A percentile compares a stretch with the other conserved stretches of the same genome.
These are phyloP conservation scores for Oropetium thomaeum DNA, from an alignment of 176 grass and related monocot genomes.

Conservation along the genomic window DNA sequence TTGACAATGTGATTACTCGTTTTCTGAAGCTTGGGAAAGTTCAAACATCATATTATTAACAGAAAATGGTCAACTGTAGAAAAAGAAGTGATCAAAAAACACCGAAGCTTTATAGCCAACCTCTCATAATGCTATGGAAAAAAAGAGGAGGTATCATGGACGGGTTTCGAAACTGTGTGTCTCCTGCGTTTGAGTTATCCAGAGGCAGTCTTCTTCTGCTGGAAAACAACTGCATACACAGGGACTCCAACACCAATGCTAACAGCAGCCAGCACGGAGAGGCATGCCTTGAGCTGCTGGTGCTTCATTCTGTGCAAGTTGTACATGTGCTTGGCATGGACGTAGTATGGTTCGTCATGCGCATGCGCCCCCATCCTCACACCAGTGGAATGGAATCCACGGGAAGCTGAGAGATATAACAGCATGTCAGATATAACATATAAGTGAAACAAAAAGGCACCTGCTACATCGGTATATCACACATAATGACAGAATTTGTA, in stretches of 20 bases:
- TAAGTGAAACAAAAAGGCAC: background rate
- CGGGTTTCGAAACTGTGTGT: background rate
- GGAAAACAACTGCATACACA: constrained; percentile 58
- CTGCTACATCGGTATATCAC: background rate
- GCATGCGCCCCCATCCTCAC: constrained; percentile 52
- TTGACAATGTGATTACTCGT: background rate
- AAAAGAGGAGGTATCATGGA: background rate
- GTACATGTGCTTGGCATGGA: constrained; percentile 87
- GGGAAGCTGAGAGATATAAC: constrained; percentile 24
- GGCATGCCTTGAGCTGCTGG: constrained; percentile 49
- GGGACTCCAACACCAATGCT: constrained; percentile 56
- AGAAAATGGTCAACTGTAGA: too few species aligned
- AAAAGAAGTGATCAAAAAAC: background rate
- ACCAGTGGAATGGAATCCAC: constrained; percentile 51
- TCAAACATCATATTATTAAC: constrained; percentile 21
- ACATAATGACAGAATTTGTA: background rate
- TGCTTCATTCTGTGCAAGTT: constrained; percentile 68
- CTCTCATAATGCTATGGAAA: background rate
- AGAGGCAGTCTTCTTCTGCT: constrained; percentile 71
- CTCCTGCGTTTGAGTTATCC: background rate
- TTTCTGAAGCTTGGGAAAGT: background rate
- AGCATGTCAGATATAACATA: background rate
- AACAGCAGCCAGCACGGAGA: constrained; percentile 39
- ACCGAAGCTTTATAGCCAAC: background rate
- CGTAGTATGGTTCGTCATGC: constrained; percentile 53